Conservation (phyloP, 805 yeast species). For the Clavispora asparagi region DNA sequence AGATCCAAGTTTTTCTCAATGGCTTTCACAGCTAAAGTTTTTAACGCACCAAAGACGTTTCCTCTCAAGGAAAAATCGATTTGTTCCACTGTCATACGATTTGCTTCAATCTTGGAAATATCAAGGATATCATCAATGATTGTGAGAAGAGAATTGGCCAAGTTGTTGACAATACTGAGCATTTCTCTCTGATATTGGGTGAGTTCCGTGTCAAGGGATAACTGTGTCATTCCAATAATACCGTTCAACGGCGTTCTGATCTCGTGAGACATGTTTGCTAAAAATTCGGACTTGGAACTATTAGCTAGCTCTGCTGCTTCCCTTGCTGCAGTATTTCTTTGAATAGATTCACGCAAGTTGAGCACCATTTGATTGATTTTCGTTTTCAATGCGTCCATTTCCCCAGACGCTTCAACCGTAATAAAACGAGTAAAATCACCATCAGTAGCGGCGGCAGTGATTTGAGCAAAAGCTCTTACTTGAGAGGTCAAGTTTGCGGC, state of each 20-base stretch:
- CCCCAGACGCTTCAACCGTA: constrained; percentile 89
- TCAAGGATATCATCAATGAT: constrained; percentile 87
- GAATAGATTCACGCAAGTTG: constrained; percentile 81
- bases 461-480: constrained; percentile 89
- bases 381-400: constrained; percentile 70
- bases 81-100: constrained; percentile 88
- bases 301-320: constrained; percentile 93
- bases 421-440: constrained; percentile 88
- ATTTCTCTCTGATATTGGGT: constrained; percentile 90
- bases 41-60: constrained; percentile 84
- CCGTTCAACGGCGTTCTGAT: constrained; percentile 92
- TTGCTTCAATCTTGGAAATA: constrained; percentile 90
- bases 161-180: constrained; percentile 82
- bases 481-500: constrained; percentile 90
- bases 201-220: constrained; percentile 80
- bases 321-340: constrained; percentile 87
- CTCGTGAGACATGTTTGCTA: constrained; percentile 82
- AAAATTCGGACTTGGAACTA: constrained; percentile 81
- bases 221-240: constrained; percentile 88
- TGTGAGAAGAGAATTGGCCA: constrained; percentile 79
- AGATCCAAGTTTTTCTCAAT: constrained; percentile 79
- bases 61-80: constrained; percentile 83
- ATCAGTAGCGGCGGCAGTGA: constrained; percentile 91
- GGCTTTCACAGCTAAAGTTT: constrained; percentile 85
- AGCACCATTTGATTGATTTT: constrained; percentile 60